Base-by-base conservation (phyloP, 306 rosid species). In the Argentina anserina region DNA sequence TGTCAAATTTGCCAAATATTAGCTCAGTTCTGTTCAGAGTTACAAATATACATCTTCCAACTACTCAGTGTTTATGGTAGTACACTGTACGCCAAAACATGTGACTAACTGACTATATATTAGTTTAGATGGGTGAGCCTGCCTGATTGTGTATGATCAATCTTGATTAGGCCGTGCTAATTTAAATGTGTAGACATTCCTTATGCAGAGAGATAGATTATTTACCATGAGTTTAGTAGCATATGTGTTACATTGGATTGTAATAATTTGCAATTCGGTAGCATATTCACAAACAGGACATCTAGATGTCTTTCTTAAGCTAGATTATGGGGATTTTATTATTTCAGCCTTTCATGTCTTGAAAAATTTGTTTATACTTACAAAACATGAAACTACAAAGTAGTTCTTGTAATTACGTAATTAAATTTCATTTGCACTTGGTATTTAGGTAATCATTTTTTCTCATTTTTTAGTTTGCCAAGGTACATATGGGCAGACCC, bases 391-490 rank as follows among this genome's bases (percentile, higher is more conserved):
- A 50, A 7, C n/a, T 31, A 50, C 2, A 69, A 15, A 15, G 34
- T 34, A 65, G 50, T 23, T 12, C 7, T 65, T 15, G 2, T 21
- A 21, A 12, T 7, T 11, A 23, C 46, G 43, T n/a, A 20, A 20
- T 46, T 46, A 11, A 29, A 68, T 68, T 47, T 68, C 72, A 67
- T 43, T n/a, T 10, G 39, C n/a, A 67, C 55, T 21, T 67, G 13
- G 40, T 52, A 41, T 67, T 34, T n/a, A 49, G 0, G 46, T 33
- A 34, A n/a, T 39, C 42, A 45, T 46, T 42, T 68, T 31, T 31
- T 68, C 42, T 20, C 18, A 5, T 9, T 9, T 45, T 23, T 18
- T 66, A 6, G 9, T 17, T 43, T 12, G 18, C 47, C 18, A 13
- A 2, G 47, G 13, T 43, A 43, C 17, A 18, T 14, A 43, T 14